Conservation (phyloP, 495 filamentous ascomycete genomes). For the Hypoxylon lenormandii region DNA sequence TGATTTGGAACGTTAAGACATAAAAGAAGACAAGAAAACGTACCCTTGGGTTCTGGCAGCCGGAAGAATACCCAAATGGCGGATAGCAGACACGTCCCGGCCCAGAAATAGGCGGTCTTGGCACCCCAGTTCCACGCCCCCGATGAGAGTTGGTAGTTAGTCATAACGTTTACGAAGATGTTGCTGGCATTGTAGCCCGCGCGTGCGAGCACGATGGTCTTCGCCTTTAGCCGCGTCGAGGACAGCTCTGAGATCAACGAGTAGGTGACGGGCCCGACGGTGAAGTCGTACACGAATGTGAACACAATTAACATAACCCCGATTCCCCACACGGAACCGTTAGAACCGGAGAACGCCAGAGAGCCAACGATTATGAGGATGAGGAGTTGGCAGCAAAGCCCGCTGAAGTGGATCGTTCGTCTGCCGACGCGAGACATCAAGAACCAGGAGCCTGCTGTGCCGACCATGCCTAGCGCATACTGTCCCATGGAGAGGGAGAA, state of each 20-base stretch:
- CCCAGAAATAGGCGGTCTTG: constrained; percentile 66
- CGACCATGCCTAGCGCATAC: constrained; percentile 64
- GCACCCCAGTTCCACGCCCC: constrained; percentile 65
- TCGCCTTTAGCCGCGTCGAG: constrained; percentile 65
- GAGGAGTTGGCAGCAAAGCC: constrained; percentile 53
- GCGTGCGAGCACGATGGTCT: constrained; percentile 67
- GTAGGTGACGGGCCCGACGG: constrained; percentile 68
- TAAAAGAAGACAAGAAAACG: neutral
- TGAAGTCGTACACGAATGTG: constrained; percentile 66
- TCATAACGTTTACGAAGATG: constrained; percentile 61
- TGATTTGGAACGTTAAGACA: neutral
- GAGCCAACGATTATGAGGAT: constrained; percentile 58
- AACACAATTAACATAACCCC: constrained; percentile 65
- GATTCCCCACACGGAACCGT: constrained; percentile 53
- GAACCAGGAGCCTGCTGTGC: constrained; percentile 65
- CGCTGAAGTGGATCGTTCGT: constrained; percentile 63
- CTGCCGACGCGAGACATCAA: constrained; percentile 63
- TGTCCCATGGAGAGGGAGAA: constrained; percentile 60
- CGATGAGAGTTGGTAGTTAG: constrained; percentile 63
- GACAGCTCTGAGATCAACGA: constrained; percentile 67
- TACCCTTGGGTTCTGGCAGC: constrained; percentile 53
- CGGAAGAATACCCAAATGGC: constrained; percentile 53
- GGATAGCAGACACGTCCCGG: constrained; percentile 59
- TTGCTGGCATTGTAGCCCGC: constrained; percentile 64
- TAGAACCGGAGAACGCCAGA: constrained; percentile 42